These are phyloP conservation scores for Cornus kousa DNA, from an alignment of 148 eudicot species.

Conservation along the genomic window DNA sequence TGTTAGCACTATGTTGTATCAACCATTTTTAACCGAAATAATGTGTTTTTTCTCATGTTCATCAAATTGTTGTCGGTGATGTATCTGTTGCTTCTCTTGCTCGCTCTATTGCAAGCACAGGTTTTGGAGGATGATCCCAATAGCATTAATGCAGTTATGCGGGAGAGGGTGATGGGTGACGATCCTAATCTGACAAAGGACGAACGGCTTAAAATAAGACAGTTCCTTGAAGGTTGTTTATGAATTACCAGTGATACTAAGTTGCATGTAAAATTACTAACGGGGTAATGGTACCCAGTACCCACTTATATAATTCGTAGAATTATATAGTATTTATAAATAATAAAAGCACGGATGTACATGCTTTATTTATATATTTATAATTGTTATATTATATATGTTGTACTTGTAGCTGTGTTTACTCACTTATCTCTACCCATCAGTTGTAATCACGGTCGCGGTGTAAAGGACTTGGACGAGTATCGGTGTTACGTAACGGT, in stretches of 20 bases:
- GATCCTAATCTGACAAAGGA: constrained; percentile 52
- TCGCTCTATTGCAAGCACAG: constrained; percentile 28
- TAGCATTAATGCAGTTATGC: constrained; percentile 43
- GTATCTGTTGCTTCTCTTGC: background rate
- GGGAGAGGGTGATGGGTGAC: constrained; percentile 56
- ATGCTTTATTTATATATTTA: no score
- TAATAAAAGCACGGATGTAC: no score
- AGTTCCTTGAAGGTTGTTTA: constrained; percentile 57
- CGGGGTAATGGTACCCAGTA: background rate
- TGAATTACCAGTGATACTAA: constrained; percentile 1
- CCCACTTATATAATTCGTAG: background rate
- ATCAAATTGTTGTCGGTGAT: background rate
- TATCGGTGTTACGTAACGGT: no score
- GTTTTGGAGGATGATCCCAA: constrained; percentile 51
- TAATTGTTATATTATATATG: no score
- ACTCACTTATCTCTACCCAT: no score
- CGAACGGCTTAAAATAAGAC: constrained; percentile 53
- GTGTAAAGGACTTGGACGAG: no score
- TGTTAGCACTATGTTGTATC: no score
- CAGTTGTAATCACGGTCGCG: no score
- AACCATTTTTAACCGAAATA: background rate
- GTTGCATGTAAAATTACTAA: background rate
- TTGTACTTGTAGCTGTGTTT: no score
- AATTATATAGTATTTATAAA: no score
- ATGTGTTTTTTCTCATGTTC: background rate